These are phyloP conservation scores for Camelina laxa DNA, from an alignment of 345 rosid genomes.

Conservation along the genomic window DNA sequence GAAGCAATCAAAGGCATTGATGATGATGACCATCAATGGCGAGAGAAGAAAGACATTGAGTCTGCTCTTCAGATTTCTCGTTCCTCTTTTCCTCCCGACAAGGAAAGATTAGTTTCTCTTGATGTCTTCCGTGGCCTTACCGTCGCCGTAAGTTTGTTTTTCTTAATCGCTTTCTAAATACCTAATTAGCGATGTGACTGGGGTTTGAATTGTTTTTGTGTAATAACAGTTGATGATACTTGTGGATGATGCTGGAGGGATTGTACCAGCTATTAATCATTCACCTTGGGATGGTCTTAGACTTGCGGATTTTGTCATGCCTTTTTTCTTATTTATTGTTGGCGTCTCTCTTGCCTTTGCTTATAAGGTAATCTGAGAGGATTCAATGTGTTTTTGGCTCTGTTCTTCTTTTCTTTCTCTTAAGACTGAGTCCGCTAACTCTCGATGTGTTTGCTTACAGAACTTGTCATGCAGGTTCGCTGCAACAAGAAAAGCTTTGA, in stretches of 20 bases:
- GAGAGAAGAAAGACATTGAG: slow-evolving; percentile 38
- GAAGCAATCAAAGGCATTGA: slow-evolving; percentile 37
- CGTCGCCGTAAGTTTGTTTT: slow-evolving; percentile 39
- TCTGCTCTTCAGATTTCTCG: slow-evolving; percentile 48
- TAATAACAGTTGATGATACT: slow-evolving; percentile 82
- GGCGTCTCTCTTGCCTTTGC: slow-evolving; percentile 80
- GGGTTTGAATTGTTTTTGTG: not conserved
- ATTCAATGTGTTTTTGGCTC: not conserved
- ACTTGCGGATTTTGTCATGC: slow-evolving; percentile 92
- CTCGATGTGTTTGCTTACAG: slow-evolving; percentile 40
- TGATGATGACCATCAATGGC: slow-evolving; percentile 28
- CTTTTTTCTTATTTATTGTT: slow-evolving; percentile 88
- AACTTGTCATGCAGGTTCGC: slow-evolving; percentile 53
- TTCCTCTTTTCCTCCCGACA: slow-evolving; percentile 31
- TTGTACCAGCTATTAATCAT: slow-evolving; percentile 81
- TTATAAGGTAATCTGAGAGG: slow-evolving; percentile 61
- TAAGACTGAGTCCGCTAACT: not conserved
- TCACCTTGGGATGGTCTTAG: slow-evolving; percentile 93
- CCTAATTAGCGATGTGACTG: not conserved
- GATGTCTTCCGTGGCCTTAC: slow-evolving; percentile 83
- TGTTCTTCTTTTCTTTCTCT: not conserved
- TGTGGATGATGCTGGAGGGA: slow-evolving; percentile 83
- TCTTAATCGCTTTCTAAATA: not conserved
- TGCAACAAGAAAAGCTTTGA: slow-evolving; percentile 73
- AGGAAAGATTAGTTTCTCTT: slow-evolving; percentile 59